A percentile compares a stretch with the other conserved stretches of the same genome.
Conservation (phyloP, 805 yeast genomes). For the Saturnispora silvae region DNA sequence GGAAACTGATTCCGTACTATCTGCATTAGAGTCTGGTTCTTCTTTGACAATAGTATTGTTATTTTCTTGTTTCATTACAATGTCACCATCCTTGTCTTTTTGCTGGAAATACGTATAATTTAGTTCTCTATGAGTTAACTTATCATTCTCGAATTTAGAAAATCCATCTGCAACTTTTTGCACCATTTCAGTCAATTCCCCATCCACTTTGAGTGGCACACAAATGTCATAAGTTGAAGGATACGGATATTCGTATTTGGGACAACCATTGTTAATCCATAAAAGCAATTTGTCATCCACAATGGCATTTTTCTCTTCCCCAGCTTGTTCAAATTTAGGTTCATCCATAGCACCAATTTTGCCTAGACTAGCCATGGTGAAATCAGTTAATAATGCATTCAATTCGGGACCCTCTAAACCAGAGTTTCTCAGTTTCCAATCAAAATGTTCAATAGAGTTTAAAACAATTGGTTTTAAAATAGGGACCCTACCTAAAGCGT, state of each 20-base stretch:
- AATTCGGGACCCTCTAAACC: conserved; percentile 9
- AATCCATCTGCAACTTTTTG: conserved; percentile 6
- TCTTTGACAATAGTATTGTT: background rate
- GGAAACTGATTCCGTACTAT: background rate
- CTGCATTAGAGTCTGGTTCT: background rate
- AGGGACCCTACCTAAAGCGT: conserved; percentile 25
- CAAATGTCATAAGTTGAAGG: conserved; percentile 13
- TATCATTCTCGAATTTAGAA: conserved; percentile 15
- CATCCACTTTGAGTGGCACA: conserved; percentile 7
- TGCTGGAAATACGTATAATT: conserved; percentile 7
- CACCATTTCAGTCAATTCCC: conserved; percentile 10
- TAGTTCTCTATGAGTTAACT: conserved; percentile 25
- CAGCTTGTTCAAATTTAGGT: conserved; percentile 12
- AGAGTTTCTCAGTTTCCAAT: conserved; percentile 13
- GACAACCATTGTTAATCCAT: conserved; percentile 20
- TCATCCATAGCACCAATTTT: conserved; percentile 6
- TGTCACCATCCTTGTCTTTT: background rate
- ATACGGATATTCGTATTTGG: conserved; percentile 14
- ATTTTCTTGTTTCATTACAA: background rate
- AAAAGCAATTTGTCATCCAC: conserved; percentile 16
- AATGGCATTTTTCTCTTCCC: too few relatives aligned
- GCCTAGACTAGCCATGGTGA: conserved; percentile 15
- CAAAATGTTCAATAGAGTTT: conserved; percentile 36
- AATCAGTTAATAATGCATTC: conserved; percentile 13
- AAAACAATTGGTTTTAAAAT: conserved; percentile 34